These are phyloP conservation scores for Penicillium sp. DNA, from an alignment of 2,329 filamentous ascomycete species.

Conservation along the genomic window DNA sequence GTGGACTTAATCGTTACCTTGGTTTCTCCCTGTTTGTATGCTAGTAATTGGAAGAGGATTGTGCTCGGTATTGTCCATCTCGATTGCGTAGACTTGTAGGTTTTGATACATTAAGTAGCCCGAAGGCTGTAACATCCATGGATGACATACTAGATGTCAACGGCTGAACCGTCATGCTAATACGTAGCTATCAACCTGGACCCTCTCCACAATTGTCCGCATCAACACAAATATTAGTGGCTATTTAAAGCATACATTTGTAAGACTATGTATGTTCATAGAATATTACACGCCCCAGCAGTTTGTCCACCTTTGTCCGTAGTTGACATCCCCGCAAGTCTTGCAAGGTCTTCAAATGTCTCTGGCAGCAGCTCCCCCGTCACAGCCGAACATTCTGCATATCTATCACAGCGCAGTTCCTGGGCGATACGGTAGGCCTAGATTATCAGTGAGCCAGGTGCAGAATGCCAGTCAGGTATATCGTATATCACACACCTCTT, in stretches of 20 bases:
- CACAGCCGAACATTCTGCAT: constrained; percentile 63
- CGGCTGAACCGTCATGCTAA: background rate
- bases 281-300: constrained; percentile 43
- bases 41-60: constrained; percentile 39
- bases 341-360: constrained; percentile 62
- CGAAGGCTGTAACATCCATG: background rate
- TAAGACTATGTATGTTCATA: constrained; percentile 24
- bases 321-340: constrained; percentile 58
- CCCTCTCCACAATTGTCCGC: background rate
- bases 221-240: background rate
- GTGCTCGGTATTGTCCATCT: constrained; percentile 30
- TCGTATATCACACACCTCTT: constrained; percentile 34
- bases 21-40: constrained; percentile 44
- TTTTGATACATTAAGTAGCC: background rate
- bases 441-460: constrained; percentile 18
- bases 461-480: constrained; percentile 30
- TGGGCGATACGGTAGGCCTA: constrained; percentile 59
- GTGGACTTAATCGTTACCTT: constrained; percentile 88
- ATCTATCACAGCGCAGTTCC: constrained; percentile 61
- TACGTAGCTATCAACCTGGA: background rate
- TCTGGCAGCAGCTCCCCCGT: constrained; percentile 62
- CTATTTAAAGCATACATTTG: background rate
- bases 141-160: background rate
- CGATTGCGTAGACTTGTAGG: background rate
- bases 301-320: constrained; percentile 55